Conservation (phyloP, 164 flowering plant species). For the Chloranthus sessilifolius region DNA sequence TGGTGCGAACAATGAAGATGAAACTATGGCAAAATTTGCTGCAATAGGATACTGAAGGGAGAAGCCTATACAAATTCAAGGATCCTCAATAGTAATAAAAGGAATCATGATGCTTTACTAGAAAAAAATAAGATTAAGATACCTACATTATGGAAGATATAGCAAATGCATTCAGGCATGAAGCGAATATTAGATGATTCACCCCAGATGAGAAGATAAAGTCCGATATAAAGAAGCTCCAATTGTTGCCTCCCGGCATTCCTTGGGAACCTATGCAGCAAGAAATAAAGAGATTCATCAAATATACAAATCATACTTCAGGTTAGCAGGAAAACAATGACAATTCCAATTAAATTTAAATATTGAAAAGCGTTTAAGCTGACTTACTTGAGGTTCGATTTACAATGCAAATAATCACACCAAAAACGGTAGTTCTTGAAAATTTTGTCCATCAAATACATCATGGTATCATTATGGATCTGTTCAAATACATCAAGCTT, state of each 20-base stretch:
- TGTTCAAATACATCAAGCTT: constrained; percentile 28
- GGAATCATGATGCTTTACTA: not conserved
- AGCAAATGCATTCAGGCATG: constrained; percentile 99
- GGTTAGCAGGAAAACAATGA: not conserved
- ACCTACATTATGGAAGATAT: constrained; percentile 87
- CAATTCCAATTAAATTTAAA: not conserved
- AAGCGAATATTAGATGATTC: constrained; percentile 98
- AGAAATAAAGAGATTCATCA: constrained; percentile 5
- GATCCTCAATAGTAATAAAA: not conserved
- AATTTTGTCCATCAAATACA: constrained; percentile 45
- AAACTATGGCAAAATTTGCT: not conserved
- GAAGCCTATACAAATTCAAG: not conserved
- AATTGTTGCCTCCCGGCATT: constrained; percentile 56
- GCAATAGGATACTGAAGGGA: not conserved
- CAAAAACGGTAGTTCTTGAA: constrained; percentile 87
- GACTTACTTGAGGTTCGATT: constrained; percentile 53
- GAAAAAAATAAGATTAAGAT: constrained; percentile 4
- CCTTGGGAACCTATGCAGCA: constrained; percentile 36
- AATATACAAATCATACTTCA: not conserved
- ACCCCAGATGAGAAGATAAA: constrained; percentile 99
- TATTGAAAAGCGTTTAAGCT: constrained; percentile 1
- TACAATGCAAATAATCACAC: constrained; percentile 76
- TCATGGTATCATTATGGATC: constrained; percentile 48
- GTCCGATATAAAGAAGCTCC: constrained; percentile 78
- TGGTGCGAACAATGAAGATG: not conserved